Conservation (phyloP, 441 rosid species). For the Metrosideros polymorpha region DNA sequence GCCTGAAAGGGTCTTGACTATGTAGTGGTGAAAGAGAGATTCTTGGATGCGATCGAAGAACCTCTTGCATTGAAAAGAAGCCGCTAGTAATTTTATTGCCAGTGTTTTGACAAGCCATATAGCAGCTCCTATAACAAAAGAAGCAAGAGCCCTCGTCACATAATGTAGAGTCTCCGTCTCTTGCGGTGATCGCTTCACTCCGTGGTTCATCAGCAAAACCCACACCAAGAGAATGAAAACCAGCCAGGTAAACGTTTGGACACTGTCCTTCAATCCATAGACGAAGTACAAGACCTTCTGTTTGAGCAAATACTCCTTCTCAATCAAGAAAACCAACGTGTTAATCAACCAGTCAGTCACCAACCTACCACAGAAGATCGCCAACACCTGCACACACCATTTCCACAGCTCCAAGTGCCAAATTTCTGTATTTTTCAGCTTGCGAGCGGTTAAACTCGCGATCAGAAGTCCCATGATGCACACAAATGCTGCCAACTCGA, state of each 20-base stretch:
- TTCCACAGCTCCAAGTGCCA: background rate
- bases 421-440: background rate
- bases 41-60: conserved; percentile 1
- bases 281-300: background rate
- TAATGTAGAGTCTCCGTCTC: background rate
- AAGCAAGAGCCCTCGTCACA: background rate
- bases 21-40: background rate
- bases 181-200: background rate
- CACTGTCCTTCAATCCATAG: background rate
- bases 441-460: background rate
- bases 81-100: background rate
- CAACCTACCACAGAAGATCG: background rate
- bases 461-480: background rate
- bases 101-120: background rate
- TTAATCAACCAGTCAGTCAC: background rate
- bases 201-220: background rate
- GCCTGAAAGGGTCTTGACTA: background rate
- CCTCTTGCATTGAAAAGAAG: conserved; percentile 1
- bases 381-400: conserved; percentile 1
- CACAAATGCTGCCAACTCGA: background rate
- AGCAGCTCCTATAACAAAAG: background rate
- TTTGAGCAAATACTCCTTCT: background rate
- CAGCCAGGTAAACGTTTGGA: background rate
- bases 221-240: background rate
- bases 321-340: background rate